These are phyloP conservation scores for Tolypocladium paradoxum DNA, from an alignment of 2,329 filamentous ascomycete species.

Conservation along the genomic window DNA sequence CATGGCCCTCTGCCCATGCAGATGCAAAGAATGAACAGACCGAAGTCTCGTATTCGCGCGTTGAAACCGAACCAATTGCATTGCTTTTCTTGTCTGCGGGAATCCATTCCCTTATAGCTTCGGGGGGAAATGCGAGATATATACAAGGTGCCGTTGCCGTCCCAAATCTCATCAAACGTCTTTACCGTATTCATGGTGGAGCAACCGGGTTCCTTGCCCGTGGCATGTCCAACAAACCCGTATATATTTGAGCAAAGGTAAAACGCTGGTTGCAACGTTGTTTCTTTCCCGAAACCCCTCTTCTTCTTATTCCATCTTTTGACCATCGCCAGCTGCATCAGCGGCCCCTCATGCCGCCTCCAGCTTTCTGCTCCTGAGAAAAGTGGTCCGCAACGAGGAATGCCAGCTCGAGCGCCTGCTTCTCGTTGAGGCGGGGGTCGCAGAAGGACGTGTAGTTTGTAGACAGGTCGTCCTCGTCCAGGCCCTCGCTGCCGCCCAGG, in stretches of 20 bases:
- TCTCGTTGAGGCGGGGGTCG: conserved; percentile 91
- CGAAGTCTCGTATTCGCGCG: neutral
- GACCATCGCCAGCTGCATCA: too few relatives aligned
- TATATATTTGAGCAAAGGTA: neutral
- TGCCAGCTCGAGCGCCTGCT: conserved; percentile 89
- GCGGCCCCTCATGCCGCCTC: neutral
- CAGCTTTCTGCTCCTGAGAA: conserved; percentile 24
- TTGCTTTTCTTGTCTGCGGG: neutral
- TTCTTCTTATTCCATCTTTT: neutral
- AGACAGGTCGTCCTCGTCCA: conserved; percentile 79
- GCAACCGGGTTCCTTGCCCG: neutral
- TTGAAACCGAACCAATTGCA: neutral
- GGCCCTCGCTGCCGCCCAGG: conserved; percentile 74
- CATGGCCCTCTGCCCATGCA: neutral
- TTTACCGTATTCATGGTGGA: neutral
- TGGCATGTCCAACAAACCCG: neutral
- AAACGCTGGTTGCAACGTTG: neutral
- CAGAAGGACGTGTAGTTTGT: conserved; percentile 94
- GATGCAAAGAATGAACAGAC: too few relatives aligned
- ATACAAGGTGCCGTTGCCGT: neutral
- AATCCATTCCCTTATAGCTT: neutral
- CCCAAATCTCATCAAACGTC: neutral
- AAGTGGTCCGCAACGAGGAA: conserved; percentile 86
- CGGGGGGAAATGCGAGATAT: neutral
- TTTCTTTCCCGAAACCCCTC: neutral